Conservation (phyloP, 306 rosid genomes). For the Trichosanthes cucumerina region DNA sequence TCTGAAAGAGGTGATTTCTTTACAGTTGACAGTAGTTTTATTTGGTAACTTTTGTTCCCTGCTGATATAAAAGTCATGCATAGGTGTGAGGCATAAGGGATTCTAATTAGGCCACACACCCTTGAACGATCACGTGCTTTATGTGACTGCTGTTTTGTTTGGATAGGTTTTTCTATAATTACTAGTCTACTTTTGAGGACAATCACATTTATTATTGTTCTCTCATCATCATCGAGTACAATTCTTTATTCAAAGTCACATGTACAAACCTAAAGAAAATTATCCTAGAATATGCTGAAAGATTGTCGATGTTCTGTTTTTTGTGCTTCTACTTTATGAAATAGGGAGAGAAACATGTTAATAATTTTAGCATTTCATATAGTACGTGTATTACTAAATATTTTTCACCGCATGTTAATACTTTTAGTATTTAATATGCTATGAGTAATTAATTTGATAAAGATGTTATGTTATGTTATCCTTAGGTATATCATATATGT, state of each 20-base stretch:
- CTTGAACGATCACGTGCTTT: background rate
- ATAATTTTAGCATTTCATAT: background rate
- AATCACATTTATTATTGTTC: background rate
- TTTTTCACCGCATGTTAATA: background rate
- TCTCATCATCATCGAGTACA: background rate
- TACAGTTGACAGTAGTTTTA: constrained; percentile 6
- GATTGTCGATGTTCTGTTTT: background rate
- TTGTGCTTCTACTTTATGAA: background rate
- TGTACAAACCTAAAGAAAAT: background rate
- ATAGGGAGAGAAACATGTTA: background rate
- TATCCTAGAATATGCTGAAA: background rate
- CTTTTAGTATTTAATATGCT: background rate
- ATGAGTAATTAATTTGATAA: background rate
- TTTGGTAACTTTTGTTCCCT: background rate
- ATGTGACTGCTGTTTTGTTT: background rate
- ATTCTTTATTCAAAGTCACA: background rate
- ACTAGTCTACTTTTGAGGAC: background rate
- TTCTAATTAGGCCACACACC: background rate
- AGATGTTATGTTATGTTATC: background rate
- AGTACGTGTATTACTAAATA: background rate
- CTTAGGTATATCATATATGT: background rate
- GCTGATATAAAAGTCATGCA: background rate
- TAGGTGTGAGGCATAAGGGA: background rate
- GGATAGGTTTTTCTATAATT: background rate
- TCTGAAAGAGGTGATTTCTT: constrained; percentile 40